Base-by-base conservation (phyloP, 768 basidiomycete species). In the Kwoniella mangroviensis region DNA sequence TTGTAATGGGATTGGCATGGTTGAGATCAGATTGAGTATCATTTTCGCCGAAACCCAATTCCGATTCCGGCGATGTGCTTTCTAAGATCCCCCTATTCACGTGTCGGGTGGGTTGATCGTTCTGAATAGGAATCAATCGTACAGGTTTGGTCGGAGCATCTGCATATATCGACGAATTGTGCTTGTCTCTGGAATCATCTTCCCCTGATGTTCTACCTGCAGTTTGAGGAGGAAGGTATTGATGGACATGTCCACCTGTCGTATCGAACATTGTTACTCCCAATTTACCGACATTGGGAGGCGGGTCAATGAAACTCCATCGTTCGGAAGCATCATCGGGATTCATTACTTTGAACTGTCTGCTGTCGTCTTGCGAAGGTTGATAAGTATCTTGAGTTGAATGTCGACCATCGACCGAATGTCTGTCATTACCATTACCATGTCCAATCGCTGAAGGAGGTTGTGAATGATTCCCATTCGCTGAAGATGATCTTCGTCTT, bases 291-390 rank as follows among this genome's bases (percentile, higher is more conserved):
- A 53, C 26, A 13, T 41, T 52, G 45, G 41, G 41, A 22, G 54
- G 62, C 6, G 19, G 62, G 13, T 69, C 68, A 55, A 69, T 63
- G 26, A 69, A 42, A 40, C 59, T 62, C 68, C 68, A 69, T 59
- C 24, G 19, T 13, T 69, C 68, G 1, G 62, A 63, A 15, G 43
- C 1, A 21, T 51, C 40, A 42, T 53, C 61, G 1, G 67, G 59
- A 34, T 68, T 62, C 5, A 45, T 57, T 10, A 68, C 52, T 10
- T 63, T 61, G 24, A 67, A 43, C 9, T 60, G 66, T 40, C 59
- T 52, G 19, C 42, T 19, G 17, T 55, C 45, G 21, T 64, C 58
- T n/a, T 54, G 5, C 13, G 63, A 7, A 6, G 42, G 9, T 15
- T 67, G 56, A 51, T 43, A 43, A 22, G 19, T 24, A 42, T 22